phyloP scores from a whole-genome alignment of 176 grass and related monocot species.

The bread wheat (Triticum aestivum) region IWGSC_CS_RefSeq_v2.1 NC_057808.1:437199641-437200140 shows the following conservation, averaged over 20 bases:
- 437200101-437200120: background rate
- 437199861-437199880: constrained; percentile 33
- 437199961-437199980: constrained; percentile 55
- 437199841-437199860: constrained; percentile 51
- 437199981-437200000: constrained; percentile 33
- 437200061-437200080: constrained; percentile 25
- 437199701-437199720: background rate
- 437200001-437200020: constrained; percentile 42
- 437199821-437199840: constrained; percentile 21
- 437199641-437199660: background rate
- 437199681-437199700: background rate
- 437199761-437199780: background rate
- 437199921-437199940: constrained; percentile 55
- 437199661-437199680: background rate
- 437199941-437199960: constrained; percentile 31
- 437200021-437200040: constrained; percentile 51
- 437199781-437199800: no score
- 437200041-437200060: constrained; percentile 39
- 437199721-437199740: background rate
- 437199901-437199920: constrained; percentile 55
- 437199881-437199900: constrained; percentile 40
- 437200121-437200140: constrained; percentile 40
- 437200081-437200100: constrained; percentile 10
- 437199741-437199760: background rate
- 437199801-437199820: background rate